Base-by-base conservation (phyloP, 768 basidiomycete species). In the Termitomyces sp. region DNA sequence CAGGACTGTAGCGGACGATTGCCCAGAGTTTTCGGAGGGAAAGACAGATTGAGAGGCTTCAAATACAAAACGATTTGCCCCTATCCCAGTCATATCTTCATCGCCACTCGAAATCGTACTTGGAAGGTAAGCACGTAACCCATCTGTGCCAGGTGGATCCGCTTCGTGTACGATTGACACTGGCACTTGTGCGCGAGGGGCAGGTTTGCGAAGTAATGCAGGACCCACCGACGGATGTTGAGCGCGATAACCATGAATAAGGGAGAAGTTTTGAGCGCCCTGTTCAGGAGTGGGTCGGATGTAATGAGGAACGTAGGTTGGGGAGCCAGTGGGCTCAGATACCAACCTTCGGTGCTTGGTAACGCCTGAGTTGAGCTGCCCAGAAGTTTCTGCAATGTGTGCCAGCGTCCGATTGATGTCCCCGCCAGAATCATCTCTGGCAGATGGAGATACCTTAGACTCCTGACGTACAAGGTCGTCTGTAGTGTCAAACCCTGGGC, bases 31-130 rank as follows among this genome's bases (percentile, higher is more conserved):
- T 19, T 59, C 66, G 55, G 67, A 66, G 7, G 73, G 68, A 31
- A 73, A 66, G 17, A 69, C 65, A 3, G 73, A 51, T 59, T 77
- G 74, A 21, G 70, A 69, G n/a, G 71, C 63, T 42, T 73, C 69
- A 5, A 70, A 71, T 37, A 68, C 63, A 25, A 67, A 69, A 17
- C 65, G 66, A 32, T 62, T 54, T 17, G 77, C 68, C 31, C 87
- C 87, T 29, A 89, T 61, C 12, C 87, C 87, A 12, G 86, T 89
- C 83, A 89, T 85, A 61, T 89, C 78, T 57, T 82, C 80, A 34
- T 70, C 76, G 44, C 69, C 74, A 45, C 71, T 76, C 21, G 82
- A 77, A 29, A 87, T 75, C 14, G 76, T 77, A 60, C 84, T 86
- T 3, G 84, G 81, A 27, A 84, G 68, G 53, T 80, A 69, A 8